Evolutionary conservation across 2,329 filamentous ascomycete genomes (phyloP).

Genomic region (Clarireedia paspali): DNA sequence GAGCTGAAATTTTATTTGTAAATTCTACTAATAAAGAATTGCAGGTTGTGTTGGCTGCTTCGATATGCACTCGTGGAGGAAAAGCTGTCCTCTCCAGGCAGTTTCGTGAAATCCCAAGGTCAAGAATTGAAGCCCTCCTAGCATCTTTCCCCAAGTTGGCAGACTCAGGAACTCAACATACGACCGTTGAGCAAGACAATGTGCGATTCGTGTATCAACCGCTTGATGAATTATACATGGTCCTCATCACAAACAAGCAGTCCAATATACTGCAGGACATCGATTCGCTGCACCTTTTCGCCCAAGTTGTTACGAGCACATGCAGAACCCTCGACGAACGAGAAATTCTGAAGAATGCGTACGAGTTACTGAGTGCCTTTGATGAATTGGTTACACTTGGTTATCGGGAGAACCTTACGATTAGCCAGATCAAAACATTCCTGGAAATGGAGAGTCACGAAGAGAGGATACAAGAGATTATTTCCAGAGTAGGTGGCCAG

Average conservation of each 20-base stretch:
- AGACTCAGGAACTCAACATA: conserved; percentile 93
- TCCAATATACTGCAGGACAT: conserved; percentile 99
- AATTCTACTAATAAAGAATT: conserved; percentile 13
- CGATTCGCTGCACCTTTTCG: conserved; percentile 94
- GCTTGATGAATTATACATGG: conserved; percentile 98
- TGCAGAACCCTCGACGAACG: conserved; percentile 95
- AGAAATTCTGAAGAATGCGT: conserved; percentile 91
- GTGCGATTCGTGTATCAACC: conserved; percentile 99
- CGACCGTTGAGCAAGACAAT: conserved; percentile 97
- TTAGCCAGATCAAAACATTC: conserved; percentile 98
- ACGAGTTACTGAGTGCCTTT: conserved; percentile 91
- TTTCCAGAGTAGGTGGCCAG: conserved; percentile 60
- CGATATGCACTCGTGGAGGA: conserved; percentile 95
- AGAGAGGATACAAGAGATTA: conserved; percentile 97
- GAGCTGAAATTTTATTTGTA: not conserved
- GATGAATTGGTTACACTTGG: conserved; percentile 95
- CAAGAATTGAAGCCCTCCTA: conserved; percentile 90
- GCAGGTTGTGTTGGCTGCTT: conserved; percentile 95
- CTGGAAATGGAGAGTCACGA: conserved; percentile 99
- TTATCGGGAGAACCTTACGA: conserved; percentile 90
- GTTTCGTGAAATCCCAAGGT: conserved; percentile 96
- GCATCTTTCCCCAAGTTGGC: conserved; percentile 97
- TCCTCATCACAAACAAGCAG: conserved; percentile 98
- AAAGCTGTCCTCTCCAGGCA: conserved; percentile 97
- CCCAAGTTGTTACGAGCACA: conserved; percentile 92